A percentile compares a stretch with the other conserved stretches of the same genome.
Conservation (phyloP, 495 filamentous ascomycete species). For the Trichoderma reesei region DNA sequence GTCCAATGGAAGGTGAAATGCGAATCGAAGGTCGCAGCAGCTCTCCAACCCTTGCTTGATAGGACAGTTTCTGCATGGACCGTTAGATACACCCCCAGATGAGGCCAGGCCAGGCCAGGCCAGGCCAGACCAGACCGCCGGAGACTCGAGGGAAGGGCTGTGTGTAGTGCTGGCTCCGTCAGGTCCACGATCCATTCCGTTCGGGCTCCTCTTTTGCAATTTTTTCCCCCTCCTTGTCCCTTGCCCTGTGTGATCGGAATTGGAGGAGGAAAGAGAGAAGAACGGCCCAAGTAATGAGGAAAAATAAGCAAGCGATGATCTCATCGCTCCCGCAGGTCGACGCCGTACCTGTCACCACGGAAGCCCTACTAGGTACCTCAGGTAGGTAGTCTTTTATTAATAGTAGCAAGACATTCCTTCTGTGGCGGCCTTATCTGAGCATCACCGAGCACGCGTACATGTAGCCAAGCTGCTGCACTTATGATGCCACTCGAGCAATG, state of each 20-base stretch:
- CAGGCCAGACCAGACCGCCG: slow-evolving; percentile 5
- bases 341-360: not conserved
- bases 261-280: not conserved
- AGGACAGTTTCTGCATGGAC: not conserved
- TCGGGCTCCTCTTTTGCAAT: not conserved
- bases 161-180: not conserved
- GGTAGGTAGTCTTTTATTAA: too few relatives aligned
- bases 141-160: not conserved
- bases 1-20: too few relatives aligned
- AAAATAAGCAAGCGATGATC: not conserved
- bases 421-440: too few relatives aligned
- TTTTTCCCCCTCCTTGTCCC: not conserved
- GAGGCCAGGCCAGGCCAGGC: too few relatives aligned
- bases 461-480: not conserved
- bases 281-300: not conserved
- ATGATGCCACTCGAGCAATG: not conserved
- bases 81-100: not conserved
- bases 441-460: too few relatives aligned
- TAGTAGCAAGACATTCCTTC: too few relatives aligned
- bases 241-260: not conserved
- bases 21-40: not conserved
- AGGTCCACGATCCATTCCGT: not conserved
- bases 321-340: not conserved
- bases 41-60: not conserved
- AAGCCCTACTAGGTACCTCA: too few relatives aligned